Percentiles rank a stretch among this genome's conserved stretches.
Conservation (phyloP, 306 rosid species). For the Hippophae rhamnoides region DNA sequence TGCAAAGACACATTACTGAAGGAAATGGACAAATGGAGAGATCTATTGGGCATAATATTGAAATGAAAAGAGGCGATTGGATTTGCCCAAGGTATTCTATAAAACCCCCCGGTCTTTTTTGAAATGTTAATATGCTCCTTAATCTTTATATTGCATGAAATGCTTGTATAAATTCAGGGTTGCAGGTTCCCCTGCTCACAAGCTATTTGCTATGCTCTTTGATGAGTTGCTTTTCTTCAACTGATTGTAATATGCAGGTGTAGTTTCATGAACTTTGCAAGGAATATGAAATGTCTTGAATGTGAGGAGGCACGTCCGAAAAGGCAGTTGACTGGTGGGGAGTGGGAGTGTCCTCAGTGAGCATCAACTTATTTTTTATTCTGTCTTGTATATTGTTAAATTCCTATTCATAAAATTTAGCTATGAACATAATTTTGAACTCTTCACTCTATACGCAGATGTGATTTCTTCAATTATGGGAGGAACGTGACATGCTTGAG, state of each 20-base stretch:
- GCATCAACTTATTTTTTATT: slow-evolving; percentile 25
- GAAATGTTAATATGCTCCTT: background rate
- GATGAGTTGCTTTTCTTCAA: background rate
- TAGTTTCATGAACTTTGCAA: slow-evolving; percentile 92
- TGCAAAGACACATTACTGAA: slow-evolving; percentile 36
- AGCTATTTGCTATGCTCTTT: slow-evolving; percentile 1
- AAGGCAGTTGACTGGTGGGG: slow-evolving; percentile 76
- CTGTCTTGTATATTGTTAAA: background rate
- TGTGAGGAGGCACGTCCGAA: slow-evolving; percentile 87
- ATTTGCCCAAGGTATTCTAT: slow-evolving; percentile 58
- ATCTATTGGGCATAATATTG: slow-evolving; percentile 42
- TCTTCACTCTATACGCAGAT: slow-evolving; percentile 35
- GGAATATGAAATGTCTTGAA: slow-evolving; percentile 74
- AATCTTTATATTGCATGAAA: slow-evolving; percentile 2
- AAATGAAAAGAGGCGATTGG: slow-evolving; percentile 99
- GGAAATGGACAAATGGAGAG: slow-evolving; percentile 27
- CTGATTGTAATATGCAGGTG: slow-evolving; percentile 55
- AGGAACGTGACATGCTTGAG: slow-evolving; percentile 64
- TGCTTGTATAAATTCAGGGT: background rate
- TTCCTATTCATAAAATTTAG: slow-evolving; percentile 10
- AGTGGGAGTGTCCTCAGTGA: slow-evolving; percentile 99
- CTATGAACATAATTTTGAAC: slow-evolving; percentile 7
- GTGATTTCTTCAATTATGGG: slow-evolving; percentile 80
- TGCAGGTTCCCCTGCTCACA: background rate
- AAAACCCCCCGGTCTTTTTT: background rate